These are phyloP conservation scores for Dictyostelium intermedium DNA, from an alignment of 78 protist genomes.

Conservation along the genomic window DNA sequence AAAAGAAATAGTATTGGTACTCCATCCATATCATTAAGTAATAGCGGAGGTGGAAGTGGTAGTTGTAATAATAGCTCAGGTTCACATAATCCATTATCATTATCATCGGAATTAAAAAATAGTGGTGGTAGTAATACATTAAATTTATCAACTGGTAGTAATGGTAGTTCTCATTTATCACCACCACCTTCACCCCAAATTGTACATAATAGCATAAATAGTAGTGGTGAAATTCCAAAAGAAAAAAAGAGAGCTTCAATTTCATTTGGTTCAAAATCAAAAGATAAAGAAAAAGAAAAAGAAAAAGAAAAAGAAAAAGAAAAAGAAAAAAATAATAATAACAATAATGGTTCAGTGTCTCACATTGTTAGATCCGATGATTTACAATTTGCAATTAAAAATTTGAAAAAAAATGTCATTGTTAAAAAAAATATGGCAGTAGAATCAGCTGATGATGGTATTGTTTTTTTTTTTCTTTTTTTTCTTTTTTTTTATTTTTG, in stretches of 20 bases:
- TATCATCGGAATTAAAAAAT: slow-evolving; percentile 3
- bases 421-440: slow-evolving; percentile 33
- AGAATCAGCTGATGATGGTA: slow-evolving; percentile 54
- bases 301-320: neutral
- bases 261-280: neutral
- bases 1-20: slow-evolving; percentile 26
- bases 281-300: slow-evolving; percentile 3
- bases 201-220: slow-evolving; percentile 6
- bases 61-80: neutral
- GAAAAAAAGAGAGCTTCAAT: slow-evolving; percentile 1
- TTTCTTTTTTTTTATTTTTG: no score
- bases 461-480: neutral
- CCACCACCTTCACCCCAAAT: slow-evolving; percentile 20
- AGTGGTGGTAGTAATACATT: neutral
- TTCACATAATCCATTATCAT: neutral
- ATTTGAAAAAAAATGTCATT: slow-evolving; percentile 30
- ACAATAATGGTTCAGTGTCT: neutral
- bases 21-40: neutral
- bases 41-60: neutral
- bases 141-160: neutral
- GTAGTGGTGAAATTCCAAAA: slow-evolving; percentile 2
- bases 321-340: neutral
- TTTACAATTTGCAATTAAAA: slow-evolving; percentile 26
- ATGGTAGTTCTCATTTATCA: slow-evolving; percentile 1
- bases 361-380: slow-evolving; percentile 39